Evolutionary conservation across 2,329 filamentous ascomycete species (phyloP), one percentile per base, ranked within the genome.

Genomic region (Elsinoe arachidis): DNA sequence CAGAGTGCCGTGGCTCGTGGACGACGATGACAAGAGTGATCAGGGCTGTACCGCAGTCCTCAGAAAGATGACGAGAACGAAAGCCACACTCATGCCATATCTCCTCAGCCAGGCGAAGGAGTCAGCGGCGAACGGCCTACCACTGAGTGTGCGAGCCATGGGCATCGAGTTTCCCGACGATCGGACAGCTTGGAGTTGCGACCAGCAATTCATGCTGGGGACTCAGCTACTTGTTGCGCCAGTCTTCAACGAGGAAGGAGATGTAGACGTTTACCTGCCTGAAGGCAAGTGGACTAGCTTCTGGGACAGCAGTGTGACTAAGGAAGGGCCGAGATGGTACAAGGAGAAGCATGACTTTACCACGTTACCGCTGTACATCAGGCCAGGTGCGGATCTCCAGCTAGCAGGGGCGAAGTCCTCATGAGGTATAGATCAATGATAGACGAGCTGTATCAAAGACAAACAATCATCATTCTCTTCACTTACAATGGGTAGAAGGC

Each of bases 181-280:
- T 63, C 78, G 79, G n/a, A 87, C 82, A 3, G 74, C 80, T 0
- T 88, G 85, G 80, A 77, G 75, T 54, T 75, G 87, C 46, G 86
- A 90, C 68, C 79, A 82, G 33, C 83, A 88, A 67, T 89, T 87
- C 70, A 86, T 89, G 81, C 74, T 89, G n/a, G 86, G 86, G 1
- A 76, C 78, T 14, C 78, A 76, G 53, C 69, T 89, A 34, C 71
- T 89, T 6, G 81, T 83, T 4, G 82, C 83, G 1, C 84, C 84
- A 1, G 74, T 87, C 1, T 86, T 85, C 60, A 77, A 79, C 10
- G 80, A 86, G 66, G 75, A 76, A 1, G 83, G 82, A 0, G 77
- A 78, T 35, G 84, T 84, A 0, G 80, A 85, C 57, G 86, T 87
- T 67, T 89, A 89, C 67, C 72, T 86, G 14, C 78, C 78, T 2